Evolutionary conservation across 106 monocot species (phyloP).

Genomic region (Gastrodia elata): DNA sequence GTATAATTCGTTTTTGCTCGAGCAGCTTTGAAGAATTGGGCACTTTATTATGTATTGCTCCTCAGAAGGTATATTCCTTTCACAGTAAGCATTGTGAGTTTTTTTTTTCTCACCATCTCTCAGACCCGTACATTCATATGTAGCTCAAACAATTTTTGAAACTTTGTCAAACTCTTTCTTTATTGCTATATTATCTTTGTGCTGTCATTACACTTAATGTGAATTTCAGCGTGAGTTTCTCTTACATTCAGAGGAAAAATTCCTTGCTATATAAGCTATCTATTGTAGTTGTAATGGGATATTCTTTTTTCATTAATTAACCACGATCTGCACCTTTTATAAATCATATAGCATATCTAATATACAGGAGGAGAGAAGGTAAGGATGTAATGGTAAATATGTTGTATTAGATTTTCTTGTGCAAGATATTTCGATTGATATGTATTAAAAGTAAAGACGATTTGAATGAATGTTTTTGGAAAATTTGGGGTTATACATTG

Average conservation of each 20-base stretch:
- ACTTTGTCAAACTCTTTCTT: not conserved
- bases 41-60: conserved; percentile 72
- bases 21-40: conserved; percentile 94
- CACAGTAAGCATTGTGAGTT: not conserved
- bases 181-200: not conserved
- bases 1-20: conserved; percentile 3
- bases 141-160: not conserved
- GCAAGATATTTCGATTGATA: not conserved
- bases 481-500: too few relatives aligned
- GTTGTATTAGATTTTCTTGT: not conserved
- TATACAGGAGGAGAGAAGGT: not conserved
- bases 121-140: not conserved
- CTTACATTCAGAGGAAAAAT: not conserved
- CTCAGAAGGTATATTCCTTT: conserved; percentile 65
- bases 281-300: not conserved
- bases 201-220: not conserved
- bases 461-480: too few relatives aligned
- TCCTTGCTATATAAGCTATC: not conserved
- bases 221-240: not conserved
- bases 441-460: too few relatives aligned
- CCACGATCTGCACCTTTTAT: not conserved
- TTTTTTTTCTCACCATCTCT: not conserved
- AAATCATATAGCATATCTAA: not conserved
- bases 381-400: not conserved
- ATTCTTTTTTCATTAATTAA: not conserved